A percentile compares a stretch with the other conserved stretches of the same genome.
Evolutionary conservation across 148 eudicot genomes (phyloP).

Genomic region (Mesembryanthemum crystallinum): DNA sequence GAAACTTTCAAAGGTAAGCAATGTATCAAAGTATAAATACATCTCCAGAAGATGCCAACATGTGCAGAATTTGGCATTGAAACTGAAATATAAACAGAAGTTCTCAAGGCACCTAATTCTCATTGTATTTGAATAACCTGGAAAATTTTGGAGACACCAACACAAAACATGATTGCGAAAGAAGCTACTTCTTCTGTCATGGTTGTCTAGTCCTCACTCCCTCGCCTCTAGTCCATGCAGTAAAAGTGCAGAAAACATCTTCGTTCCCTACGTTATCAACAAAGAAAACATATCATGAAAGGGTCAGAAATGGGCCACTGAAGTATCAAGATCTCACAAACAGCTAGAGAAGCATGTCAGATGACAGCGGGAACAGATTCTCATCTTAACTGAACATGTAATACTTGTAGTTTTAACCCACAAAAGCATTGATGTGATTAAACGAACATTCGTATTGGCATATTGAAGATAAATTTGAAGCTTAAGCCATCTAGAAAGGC

Average conservation of each 20-base stretch:
- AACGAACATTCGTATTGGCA: not conserved
- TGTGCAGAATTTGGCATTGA: not conserved
- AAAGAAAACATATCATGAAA: not conserved
- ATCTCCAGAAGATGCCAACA: too few species aligned
- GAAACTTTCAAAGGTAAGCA: too few species aligned
- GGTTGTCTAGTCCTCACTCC: too few species aligned
- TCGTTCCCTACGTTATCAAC: too few species aligned
- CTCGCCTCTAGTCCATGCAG: too few species aligned
- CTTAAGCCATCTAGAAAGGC: constrained; percentile 6
- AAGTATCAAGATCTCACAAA: not conserved
- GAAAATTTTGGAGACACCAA: too few species aligned
- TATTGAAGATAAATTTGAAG: constrained; percentile 8
- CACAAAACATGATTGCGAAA: too few species aligned
- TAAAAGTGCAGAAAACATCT: too few species aligned
- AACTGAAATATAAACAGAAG: not conserved
- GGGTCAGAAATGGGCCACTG: not conserved
- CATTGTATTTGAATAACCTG: too few species aligned
- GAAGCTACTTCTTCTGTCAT: too few species aligned
- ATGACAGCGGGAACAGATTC: constrained; percentile 9
- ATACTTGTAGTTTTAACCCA: not conserved
- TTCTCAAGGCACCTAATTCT: too few species aligned
- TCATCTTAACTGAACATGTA: not conserved
- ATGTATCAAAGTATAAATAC: too few species aligned
- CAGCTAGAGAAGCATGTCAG: not conserved
- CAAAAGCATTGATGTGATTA: not conserved